Percentiles rank a stretch among this genome's conserved stretches.
Evolutionary conservation across 2,329 filamentous ascomycete genomes (phyloP).

Genomic region (Cladorrhinum sp.): DNA sequence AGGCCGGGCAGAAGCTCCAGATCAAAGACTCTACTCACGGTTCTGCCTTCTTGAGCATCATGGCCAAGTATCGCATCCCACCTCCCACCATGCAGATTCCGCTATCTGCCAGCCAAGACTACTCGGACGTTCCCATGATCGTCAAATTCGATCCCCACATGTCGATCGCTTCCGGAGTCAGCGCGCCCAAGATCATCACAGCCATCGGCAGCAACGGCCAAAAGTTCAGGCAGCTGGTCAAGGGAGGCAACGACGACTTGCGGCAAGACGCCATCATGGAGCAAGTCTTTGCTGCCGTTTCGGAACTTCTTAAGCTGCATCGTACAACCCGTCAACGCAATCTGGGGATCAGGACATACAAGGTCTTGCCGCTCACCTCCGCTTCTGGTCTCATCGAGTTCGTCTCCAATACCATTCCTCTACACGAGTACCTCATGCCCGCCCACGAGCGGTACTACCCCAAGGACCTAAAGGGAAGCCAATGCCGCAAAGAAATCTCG

Average conservation of each 20-base stretch:
- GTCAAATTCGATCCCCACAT: conserved; percentile 70
- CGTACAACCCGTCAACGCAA: conserved; percentile 83
- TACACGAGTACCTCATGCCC: conserved; percentile 89
- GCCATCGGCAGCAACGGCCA: conserved; percentile 73
- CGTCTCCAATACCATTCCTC: conserved; percentile 84
- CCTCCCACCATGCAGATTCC: conserved; percentile 86
- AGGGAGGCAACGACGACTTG: conserved; percentile 92
- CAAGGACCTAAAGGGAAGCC: conserved; percentile 70
- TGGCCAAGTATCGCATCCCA: conserved; percentile 68
- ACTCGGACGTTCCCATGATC: conserved; percentile 73
- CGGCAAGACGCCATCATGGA: conserved; percentile 99
- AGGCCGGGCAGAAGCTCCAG: conserved; percentile 60
- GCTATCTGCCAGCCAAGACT: conserved; percentile 69
- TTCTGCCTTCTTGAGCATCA: conserved; percentile 57
- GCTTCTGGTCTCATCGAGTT: conserved; percentile 94
- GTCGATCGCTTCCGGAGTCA: conserved; percentile 84
- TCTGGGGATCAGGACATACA: conserved; percentile 91
- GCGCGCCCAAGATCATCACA: conserved; percentile 89
- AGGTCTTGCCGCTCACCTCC: conserved; percentile 84
- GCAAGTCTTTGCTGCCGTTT: conserved; percentile 96
- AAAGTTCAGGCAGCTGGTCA: conserved; percentile 86
- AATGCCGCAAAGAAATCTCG: conserved; percentile 76
- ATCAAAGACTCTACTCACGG: conserved; percentile 59
- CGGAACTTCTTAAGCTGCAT: conserved; percentile 81
- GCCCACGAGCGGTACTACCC: conserved; percentile 86